Base-by-base conservation (phyloP, 208 protist genomes). In the Wallacemonas collosoma region DNA sequence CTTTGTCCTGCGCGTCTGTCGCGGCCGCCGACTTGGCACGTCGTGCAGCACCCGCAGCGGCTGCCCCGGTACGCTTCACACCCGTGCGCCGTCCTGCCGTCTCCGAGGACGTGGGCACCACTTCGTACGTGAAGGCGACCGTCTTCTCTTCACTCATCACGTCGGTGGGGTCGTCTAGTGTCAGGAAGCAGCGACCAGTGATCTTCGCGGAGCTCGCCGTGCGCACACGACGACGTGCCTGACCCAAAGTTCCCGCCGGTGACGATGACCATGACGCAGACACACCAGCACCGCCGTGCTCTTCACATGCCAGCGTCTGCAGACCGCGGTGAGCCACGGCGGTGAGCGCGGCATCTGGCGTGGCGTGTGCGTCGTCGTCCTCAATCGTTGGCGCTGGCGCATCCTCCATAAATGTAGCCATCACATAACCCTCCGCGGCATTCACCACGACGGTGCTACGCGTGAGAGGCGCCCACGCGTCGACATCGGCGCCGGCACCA, bases 301-400 rank as follows among this genome's bases (percentile, higher is more conserved):
- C 68, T 54, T 72, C 68, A 47, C 68, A 72, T 11, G 55, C 54
- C 68, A 72, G 50, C 3, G 50, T 11, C 41, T 72, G 68, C 7
- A 72, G 54, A 17, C 44, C 54, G 3, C 36, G 17, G 14, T 71
- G 12, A 14, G 41, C 12, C 15, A 15, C 50, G 4, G 38, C 26
- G 36, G 39, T 40, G 5, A 36, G 6, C 45, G 45, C 45, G 8
- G 45, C 26, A 26, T 26, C 1, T 0, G 8, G 45, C 45, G 0
- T 50, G 8, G 45, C 12, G 45, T 50, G 54, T 2, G 39, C 53
- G 11, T 68, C 65, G 11, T 45, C 58, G 12, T 7, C 36, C 56
- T 43, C 51, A 1, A 38, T 62, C 26, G 26, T 8, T 9, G 36
- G 26, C 35, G 56, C 56, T 62, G 17, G 12, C 45, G 45, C 45